phyloP scores from a whole-genome alignment of 306 rosid genomes.

The Vigna hirtella region DNA sequence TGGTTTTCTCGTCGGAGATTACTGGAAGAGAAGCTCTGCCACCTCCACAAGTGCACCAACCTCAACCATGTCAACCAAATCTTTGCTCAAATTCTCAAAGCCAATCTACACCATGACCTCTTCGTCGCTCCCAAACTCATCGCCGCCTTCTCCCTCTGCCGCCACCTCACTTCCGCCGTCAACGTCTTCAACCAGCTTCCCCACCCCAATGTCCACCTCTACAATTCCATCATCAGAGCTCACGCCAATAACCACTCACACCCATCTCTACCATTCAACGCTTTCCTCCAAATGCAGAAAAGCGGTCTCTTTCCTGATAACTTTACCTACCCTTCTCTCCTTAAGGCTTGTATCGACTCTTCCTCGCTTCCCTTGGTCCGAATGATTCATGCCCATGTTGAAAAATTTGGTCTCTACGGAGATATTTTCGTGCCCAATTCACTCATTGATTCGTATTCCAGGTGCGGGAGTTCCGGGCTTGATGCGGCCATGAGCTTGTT shows the following conservation, averaged over 20 bases:
- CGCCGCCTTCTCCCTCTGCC: conserved; percentile 72
- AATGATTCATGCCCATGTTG: conserved; percentile 72
- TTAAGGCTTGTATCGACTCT: conserved; percentile 59
- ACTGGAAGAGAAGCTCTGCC: conserved; percentile 72
- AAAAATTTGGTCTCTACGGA: conserved; percentile 61
- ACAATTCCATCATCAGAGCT: conserved; percentile 75
- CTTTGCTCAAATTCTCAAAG: conserved; percentile 78
- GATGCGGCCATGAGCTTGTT: conserved; percentile 61
- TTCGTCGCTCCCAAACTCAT: conserved; percentile 72
- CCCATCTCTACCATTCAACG: conserved; percentile 50
- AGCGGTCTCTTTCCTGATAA: conserved; percentile 60
- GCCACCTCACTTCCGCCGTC: conserved; percentile 63
- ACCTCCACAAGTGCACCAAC: conserved; percentile 71
- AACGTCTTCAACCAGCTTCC: conserved; percentile 70
- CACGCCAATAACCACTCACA: conserved; percentile 63
- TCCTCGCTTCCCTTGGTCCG: conserved; percentile 54
- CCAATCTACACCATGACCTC: conserved; percentile 67
- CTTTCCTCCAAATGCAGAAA: conserved; percentile 65
- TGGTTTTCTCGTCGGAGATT: conserved; percentile 82
- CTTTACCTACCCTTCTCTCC: conserved; percentile 65
- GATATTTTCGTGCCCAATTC: conserved; percentile 79
- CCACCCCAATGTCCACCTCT: conserved; percentile 66
- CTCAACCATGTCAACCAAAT: conserved; percentile 65
- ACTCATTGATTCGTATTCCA: conserved; percentile 64
- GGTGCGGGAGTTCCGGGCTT: conserved; percentile 67